A percentile compares a stretch with the other conserved stretches of the same genome.
These are phyloP conservation scores for Moesziomyces sp. DNA, from an alignment of 1,284 basidiomycete genomes.

Conservation along the genomic window DNA sequence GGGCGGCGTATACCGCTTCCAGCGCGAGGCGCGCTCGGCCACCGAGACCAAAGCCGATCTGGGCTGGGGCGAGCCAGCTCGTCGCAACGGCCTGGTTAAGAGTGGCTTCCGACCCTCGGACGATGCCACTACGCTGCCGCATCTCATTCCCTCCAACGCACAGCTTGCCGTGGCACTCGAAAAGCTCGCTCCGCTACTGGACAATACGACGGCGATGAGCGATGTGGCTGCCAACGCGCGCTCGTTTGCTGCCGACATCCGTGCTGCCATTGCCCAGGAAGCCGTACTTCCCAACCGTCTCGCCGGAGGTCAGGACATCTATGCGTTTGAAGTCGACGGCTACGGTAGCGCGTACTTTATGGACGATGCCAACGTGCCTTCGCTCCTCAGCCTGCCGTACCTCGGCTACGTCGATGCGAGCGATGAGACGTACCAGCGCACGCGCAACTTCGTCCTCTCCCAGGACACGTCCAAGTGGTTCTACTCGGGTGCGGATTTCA, in stretches of 20 bases:
- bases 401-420: conserved; percentile 42
- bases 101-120: conserved; percentile 53
- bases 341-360: conserved; percentile 50
- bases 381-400: conserved; percentile 55
- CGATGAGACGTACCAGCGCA: conserved; percentile 49
- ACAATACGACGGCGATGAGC: conserved; percentile 5
- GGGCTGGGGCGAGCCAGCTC: conserved; percentile 54
- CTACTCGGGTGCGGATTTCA: conserved; percentile 37
- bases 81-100: conserved; percentile 52
- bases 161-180: conserved; percentile 44
- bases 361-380: conserved; percentile 63
- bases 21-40: conserved; percentile 35
- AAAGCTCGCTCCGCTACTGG: conserved; percentile 26
- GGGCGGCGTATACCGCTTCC: conserved; percentile 54
- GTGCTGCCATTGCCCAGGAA: conserved; percentile 21
- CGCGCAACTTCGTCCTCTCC: conserved; percentile 43
- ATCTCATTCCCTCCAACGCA: conserved; percentile 54
- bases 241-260: conserved; percentile 35
- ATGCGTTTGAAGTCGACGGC: conserved; percentile 62
- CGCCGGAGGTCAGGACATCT: conserved; percentile 32
- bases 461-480: conserved; percentile 52
- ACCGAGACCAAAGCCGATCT: conserved; percentile 52
- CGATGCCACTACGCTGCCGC: conserved; percentile 55
- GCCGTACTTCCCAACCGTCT: conserved; percentile 30
- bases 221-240: conserved; percentile 28